Conservation (phyloP, 441 rosid species). For the Dalechampia spathulata region DNA sequence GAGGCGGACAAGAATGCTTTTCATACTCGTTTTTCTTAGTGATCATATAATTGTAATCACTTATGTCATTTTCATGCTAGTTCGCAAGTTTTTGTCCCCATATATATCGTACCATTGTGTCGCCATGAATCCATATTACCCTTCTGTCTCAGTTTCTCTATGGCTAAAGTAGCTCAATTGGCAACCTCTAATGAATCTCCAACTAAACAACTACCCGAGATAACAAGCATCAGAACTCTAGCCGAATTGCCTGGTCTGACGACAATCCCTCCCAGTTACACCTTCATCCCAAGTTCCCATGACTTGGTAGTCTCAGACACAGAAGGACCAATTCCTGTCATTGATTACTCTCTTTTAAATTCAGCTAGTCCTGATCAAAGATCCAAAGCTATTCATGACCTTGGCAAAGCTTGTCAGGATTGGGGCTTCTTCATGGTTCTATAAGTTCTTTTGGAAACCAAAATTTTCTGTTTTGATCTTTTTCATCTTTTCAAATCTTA, state of each 20-base stretch:
- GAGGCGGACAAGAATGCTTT: too few relatives aligned
- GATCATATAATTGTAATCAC: too few relatives aligned
- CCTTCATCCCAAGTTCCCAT: too few relatives aligned
- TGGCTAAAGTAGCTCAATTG: not conserved
- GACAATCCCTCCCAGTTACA: constrained; percentile 32
- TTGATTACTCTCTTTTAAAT: constrained; percentile 38
- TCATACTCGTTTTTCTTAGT: too few relatives aligned
- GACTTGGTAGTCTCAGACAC: too few relatives aligned
- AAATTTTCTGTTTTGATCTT: not conserved
- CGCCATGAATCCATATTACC: not conserved
- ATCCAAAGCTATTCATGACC: constrained; percentile 24
- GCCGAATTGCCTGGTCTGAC: constrained; percentile 33
- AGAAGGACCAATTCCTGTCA: too few relatives aligned
- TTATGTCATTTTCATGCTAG: too few relatives aligned
- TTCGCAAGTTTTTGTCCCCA: too few relatives aligned
- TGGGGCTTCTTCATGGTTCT: constrained; percentile 60
- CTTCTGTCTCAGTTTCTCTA: not conserved
- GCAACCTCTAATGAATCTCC: not conserved
- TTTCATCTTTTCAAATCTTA: not conserved
- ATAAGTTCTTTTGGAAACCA: not conserved
- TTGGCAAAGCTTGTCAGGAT: constrained; percentile 43
- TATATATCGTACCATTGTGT: too few relatives aligned
- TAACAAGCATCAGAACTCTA: constrained; percentile 21
- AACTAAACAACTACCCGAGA: not conserved
- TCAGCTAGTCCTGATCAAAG: constrained; percentile 24